Evolutionary conservation across 495 filamentous ascomycete genomes (phyloP).

Genomic region (Choiromyces venosus): DNA sequence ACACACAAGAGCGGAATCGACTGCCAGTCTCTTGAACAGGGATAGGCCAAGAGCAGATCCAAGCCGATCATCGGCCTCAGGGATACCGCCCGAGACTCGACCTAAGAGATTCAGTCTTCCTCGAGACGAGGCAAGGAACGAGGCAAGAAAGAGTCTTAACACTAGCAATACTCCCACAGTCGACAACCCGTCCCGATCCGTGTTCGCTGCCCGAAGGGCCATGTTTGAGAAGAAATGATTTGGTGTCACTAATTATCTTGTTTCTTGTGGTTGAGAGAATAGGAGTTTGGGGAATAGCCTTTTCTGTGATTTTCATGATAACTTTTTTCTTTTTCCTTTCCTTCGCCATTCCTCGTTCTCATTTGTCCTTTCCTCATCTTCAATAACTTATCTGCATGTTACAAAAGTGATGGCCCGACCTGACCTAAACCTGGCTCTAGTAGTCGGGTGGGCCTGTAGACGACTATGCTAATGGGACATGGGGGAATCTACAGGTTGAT

Average conservation of each 20-base stretch:
- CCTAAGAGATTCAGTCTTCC: constrained; percentile 33
- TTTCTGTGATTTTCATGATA: constrained; percentile 8
- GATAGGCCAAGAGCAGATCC: background rate
- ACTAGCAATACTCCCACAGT: background rate
- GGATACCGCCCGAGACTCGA: background rate
- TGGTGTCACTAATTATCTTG: constrained; percentile 6
- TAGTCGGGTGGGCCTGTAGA: background rate
- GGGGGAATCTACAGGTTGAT: background rate
- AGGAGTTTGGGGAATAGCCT: constrained; percentile 3
- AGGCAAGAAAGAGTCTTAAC: constrained; percentile 8
- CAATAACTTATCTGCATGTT: background rate
- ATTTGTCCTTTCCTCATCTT: constrained; percentile 10
- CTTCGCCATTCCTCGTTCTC: constrained; percentile 4
- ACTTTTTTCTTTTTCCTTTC: constrained; percentile 5
- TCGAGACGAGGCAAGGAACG: constrained; percentile 25
- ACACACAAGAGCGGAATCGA: constrained; percentile 16
- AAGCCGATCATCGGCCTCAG: background rate
- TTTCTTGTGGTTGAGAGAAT: constrained; percentile 3
- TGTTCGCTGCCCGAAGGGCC: constrained; percentile 35
- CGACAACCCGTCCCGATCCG: constrained; percentile 21
- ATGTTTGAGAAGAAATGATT: constrained; percentile 38
- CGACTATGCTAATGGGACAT: background rate
- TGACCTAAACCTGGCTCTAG: background rate
- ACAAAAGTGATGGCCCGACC: background rate
- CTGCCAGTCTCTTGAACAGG: background rate